Percentiles rank a stretch among this genome's conserved stretches.
phyloP scores from a whole-genome alignment of 2,329 filamentous ascomycete species.

The Botrytis deweyae region DNA sequence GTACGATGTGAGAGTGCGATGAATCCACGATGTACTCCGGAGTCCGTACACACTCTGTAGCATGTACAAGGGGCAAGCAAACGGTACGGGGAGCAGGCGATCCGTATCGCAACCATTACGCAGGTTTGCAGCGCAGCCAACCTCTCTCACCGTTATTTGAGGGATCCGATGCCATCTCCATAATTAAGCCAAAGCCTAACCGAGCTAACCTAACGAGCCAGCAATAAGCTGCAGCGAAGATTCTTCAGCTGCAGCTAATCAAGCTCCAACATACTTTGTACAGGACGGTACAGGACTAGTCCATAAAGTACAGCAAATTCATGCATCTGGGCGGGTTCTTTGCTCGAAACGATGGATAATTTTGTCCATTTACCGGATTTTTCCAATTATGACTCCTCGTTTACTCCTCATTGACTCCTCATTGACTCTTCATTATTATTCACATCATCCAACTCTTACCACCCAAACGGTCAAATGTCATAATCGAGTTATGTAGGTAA shows the following conservation, averaged over 20 bases:
- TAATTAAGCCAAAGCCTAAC: neutral
- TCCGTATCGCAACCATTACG: neutral
- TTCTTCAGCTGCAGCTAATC: neutral
- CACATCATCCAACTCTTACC: neutral
- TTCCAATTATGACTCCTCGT: neutral
- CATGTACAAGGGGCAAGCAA: neutral
- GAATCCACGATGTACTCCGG: neutral
- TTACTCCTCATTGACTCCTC: neutral
- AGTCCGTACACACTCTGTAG: neutral
- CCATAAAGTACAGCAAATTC: constrained; percentile 7
- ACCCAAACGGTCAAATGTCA: neutral
- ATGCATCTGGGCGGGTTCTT: constrained; percentile 1
- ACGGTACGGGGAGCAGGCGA: constrained; percentile 8
- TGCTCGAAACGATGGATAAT: neutral
- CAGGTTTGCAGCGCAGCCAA: neutral
- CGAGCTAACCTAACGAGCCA: neutral
- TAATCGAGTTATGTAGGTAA: neutral
- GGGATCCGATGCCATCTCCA: constrained; percentile 4
- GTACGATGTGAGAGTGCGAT: neutral
- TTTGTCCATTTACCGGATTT: neutral
- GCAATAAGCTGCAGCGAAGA: constrained; percentile 3
- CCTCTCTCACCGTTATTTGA: constrained; percentile 13
- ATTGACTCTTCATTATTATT: constrained; percentile 6
- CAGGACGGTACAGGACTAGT: neutral
- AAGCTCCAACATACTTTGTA: neutral